Base-by-base conservation (phyloP, 192 early-diverging fungal species). In the Umbelopsis vinacea region DNA sequence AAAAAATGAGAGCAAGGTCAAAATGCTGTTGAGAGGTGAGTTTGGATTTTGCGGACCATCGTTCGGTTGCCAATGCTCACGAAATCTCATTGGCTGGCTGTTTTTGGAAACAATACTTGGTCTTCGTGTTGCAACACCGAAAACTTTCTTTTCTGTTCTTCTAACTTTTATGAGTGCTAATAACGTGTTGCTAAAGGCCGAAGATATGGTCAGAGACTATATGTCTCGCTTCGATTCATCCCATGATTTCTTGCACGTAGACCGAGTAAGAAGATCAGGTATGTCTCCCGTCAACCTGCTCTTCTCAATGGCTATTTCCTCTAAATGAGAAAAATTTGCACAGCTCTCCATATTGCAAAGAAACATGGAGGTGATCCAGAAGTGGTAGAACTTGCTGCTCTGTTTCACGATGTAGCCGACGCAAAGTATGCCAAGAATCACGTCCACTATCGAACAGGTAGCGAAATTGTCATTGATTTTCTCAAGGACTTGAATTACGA, bases 341-440 rank as follows among this genome's bases (percentile, higher is more conserved):
- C 57, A 84, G 82, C 82, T 4, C 38, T 84, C 22, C 75, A 82
- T 66, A 77, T 86, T 21, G 85, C 87, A 5, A 76, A 66, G 15
- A 52, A 72, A 9, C 35, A 46, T n/a, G 54, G 68, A 0, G 77
- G 78, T 35, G 89, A 92, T 53, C 24, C 82, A 12, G 78, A 89
- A 11, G 68, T 92, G 0, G 89, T 90, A 11, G 87, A 87, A 52
- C 70, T 92, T n/a, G 89, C 90, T 0, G 89, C 88, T 6, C 79
- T 92, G 6, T 84, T 90, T 40, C 90, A 92, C 24, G 89, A 92
- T 66, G 86, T 92, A 19, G 88, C 87, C 11, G 90, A 92, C 72
- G 87, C 85, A 35, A 92, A 92, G 68, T 92, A 90, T 70, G 81
- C 81, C 48, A 71, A 87, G 21, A 76, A 79, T 8, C 75, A 69